Conservation (phyloP, 2,329 filamentous ascomycete genomes). For the Calcarisporium arbuscula region DNA sequence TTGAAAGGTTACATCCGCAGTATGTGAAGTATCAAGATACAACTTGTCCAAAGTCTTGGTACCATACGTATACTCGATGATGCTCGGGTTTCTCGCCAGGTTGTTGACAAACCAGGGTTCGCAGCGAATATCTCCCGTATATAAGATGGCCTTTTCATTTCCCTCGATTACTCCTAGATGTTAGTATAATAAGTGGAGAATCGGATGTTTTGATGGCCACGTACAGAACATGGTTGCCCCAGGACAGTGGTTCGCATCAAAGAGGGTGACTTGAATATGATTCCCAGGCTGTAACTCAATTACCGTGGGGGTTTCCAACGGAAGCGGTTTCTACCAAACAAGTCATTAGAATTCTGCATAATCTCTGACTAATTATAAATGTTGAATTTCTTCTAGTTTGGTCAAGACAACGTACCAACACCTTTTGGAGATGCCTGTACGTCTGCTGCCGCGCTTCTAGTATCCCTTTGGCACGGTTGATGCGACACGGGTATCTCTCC, state of each 20-base stretch:
- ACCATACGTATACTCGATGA: conserved; percentile 68
- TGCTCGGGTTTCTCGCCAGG: conserved; percentile 61
- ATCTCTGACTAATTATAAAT: not conserved
- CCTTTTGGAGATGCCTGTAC: conserved; percentile 67
- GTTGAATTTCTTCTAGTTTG: not conserved
- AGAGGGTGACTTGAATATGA: conserved; percentile 71
- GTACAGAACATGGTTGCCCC: conserved; percentile 83
- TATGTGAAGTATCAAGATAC: conserved; percentile 84
- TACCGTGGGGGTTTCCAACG: conserved; percentile 69
- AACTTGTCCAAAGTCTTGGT: conserved; percentile 67
- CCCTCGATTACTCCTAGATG: conserved; percentile 64
- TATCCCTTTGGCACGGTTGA: conserved; percentile 75
- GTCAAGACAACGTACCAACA: conserved; percentile 45
- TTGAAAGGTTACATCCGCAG: conserved; percentile 39
- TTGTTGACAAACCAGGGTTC: conserved; percentile 82
- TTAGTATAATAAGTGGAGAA: not conserved
- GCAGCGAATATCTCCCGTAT: conserved; percentile 82
- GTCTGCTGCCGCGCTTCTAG: conserved; percentile 67
- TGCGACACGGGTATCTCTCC: conserved; percentile 70
- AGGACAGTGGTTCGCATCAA: conserved; percentile 88
- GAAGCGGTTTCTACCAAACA: conserved; percentile 75
- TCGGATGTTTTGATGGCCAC: conserved; percentile 12
- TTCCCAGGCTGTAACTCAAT: conserved; percentile 67
- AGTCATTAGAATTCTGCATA: too few relatives aligned
- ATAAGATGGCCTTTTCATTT: conserved; percentile 65